A percentile compares a stretch with the other conserved stretches of the same genome.
phyloP scores from a whole-genome alignment of 1,139 yeast species.

The Blastobotrys petasosporus region DNA sequence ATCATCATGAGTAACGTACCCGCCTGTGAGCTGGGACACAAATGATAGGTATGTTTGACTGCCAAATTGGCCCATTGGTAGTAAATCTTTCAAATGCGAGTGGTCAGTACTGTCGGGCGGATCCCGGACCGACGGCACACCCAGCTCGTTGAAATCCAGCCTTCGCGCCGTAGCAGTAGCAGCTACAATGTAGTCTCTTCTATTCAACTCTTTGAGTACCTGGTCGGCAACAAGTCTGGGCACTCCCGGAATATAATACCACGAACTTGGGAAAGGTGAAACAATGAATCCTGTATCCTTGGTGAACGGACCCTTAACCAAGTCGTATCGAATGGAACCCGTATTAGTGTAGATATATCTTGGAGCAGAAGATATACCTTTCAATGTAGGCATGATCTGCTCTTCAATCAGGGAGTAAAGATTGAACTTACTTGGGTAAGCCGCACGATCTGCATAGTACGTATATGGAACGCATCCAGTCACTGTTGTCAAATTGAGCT shows the following conservation, averaged over 20 bases:
- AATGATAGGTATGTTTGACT: too few relatives aligned
- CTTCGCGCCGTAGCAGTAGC: slow-evolving; percentile 3
- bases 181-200: slow-evolving; percentile 41
- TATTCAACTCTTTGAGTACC: slow-evolving; percentile 43
- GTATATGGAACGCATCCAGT: slow-evolving; percentile 62
- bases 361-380: slow-evolving; percentile 33
- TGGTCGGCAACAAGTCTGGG: slow-evolving; percentile 47
- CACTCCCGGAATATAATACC: slow-evolving; percentile 54
- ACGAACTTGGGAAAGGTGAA: slow-evolving; percentile 77
- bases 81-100: background rate
- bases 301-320: slow-evolving; percentile 81
- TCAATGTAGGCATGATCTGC: slow-evolving; percentile 55
- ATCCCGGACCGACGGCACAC: slow-evolving; percentile 13
- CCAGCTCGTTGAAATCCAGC: slow-evolving; percentile 21
- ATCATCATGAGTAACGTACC: slow-evolving; percentile 80
- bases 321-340: slow-evolving; percentile 83
- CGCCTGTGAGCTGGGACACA: slow-evolving; percentile 36
- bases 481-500: slow-evolving; percentile 49
- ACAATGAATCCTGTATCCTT: slow-evolving; percentile 74
- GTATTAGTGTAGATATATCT: slow-evolving; percentile 72
- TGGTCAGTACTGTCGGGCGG: slow-evolving; percentile 1
- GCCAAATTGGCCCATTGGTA: background rate
- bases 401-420: slow-evolving; percentile 56
- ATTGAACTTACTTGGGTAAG: slow-evolving; percentile 54
- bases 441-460: slow-evolving; percentile 66